Conservation (phyloP, 306 rosid species). For the Pueraria montana region DNA sequence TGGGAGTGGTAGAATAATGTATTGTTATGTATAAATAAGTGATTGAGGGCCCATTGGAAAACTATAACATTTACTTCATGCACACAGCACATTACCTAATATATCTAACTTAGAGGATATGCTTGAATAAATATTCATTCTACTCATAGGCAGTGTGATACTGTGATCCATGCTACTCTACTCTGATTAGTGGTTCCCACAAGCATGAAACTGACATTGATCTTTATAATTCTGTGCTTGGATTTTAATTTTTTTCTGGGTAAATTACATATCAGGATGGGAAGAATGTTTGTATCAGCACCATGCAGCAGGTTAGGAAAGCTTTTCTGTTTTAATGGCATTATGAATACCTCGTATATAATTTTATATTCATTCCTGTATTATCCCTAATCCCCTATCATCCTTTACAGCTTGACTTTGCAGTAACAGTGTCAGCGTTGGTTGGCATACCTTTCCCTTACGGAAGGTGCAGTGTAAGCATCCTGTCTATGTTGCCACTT, state of each 20-base stretch:
- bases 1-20: background rate
- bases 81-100: background rate
- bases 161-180: conserved; percentile 27
- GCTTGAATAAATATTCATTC: conserved; percentile 36
- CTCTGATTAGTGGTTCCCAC: conserved; percentile 17
- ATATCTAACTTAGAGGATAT: conserved; percentile 30
- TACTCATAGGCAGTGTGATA: conserved; percentile 24
- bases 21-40: conserved; percentile 25
- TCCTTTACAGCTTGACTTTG: conserved; percentile 93
- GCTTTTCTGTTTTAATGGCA: conserved; percentile 30
- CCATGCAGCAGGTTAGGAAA: conserved; percentile 89
- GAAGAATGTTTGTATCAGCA: conserved; percentile 70
- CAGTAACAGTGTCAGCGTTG: conserved; percentile 88
- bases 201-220: conserved; percentile 25
- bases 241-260: conserved; percentile 26
- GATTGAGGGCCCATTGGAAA: background rate
- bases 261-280: conserved; percentile 63
- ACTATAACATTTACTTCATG: conserved; percentile 10
- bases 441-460: conserved; percentile 96
- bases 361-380: conserved; percentile 44
- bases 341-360: conserved; percentile 8
- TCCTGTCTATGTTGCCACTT: conserved; percentile 49
- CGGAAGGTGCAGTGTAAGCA: conserved; percentile 99
- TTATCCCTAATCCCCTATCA: conserved; percentile 40
- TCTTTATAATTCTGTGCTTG: conserved; percentile 4